Percentiles rank a stretch among this genome's conserved stretches.
These are phyloP conservation scores for Allium sativum DNA, from an alignment of 106 monocot species.

Conservation along the genomic window DNA sequence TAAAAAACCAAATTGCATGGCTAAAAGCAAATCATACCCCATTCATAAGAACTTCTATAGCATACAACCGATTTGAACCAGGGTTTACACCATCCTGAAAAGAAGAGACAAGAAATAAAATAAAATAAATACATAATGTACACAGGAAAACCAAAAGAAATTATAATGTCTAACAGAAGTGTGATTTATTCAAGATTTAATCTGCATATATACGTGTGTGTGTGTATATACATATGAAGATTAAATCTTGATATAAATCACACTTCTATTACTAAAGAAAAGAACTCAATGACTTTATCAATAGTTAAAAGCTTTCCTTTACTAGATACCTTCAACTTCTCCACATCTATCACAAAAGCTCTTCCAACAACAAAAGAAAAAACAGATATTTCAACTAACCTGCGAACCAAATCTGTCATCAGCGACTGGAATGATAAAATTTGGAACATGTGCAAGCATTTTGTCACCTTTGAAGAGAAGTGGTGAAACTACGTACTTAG, in stretches of 20 bases:
- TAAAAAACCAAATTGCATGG: background rate
- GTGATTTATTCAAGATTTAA: no score
- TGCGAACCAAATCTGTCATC: constrained; percentile 19
- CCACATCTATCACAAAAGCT: constrained; percentile 96
- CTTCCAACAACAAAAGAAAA: constrained; percentile 99
- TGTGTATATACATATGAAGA: background rate
- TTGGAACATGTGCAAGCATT: background rate
- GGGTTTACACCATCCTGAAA: constrained; percentile 67
- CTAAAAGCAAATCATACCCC: constrained; percentile 48
- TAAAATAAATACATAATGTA: background rate
- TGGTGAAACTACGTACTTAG: constrained; percentile 38
- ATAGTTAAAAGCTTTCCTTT: constrained; percentile 55
- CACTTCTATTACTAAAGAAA: constrained; percentile 72
- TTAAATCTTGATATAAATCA: background rate
- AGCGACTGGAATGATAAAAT: background rate
- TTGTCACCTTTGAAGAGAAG: background rate
- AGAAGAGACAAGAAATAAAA: background rate
- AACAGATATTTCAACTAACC: constrained; percentile 95
- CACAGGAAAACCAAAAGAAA: background rate
- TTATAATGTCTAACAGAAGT: no score
- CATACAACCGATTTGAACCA: constrained; percentile 88
- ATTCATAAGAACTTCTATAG: constrained; percentile 85
- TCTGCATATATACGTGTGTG: no score
- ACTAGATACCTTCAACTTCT: constrained; percentile 77
- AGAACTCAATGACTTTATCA: constrained; percentile 61